A percentile compares a stretch with the other conserved stretches of the same genome.
These are phyloP conservation scores for Phytophthora sp. DNA, from an alignment of 352 stramenopile species.

Conservation along the genomic window DNA sequence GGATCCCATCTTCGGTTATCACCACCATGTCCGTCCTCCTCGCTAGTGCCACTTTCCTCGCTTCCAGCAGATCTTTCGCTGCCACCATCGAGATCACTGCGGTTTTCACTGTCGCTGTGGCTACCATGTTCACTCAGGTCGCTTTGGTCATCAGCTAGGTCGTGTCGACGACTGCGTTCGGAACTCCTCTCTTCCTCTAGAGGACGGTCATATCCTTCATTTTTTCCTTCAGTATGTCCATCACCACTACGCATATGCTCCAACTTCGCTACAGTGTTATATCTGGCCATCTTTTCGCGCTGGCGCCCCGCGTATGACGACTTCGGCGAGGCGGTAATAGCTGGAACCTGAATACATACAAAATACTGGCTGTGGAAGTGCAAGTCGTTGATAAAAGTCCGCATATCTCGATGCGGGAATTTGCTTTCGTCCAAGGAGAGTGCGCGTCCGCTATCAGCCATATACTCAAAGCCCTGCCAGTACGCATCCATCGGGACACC, in stretches of 20 bases:
- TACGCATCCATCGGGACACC: conserved; percentile 80
- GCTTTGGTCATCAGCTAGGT: too few relatives aligned
- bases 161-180: too few relatives aligned
- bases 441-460: conserved; percentile 31
- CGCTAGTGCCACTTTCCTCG: conserved; percentile 1
- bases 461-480: conserved; percentile 78
- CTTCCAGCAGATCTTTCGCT: too few relatives aligned
- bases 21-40: background rate
- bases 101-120: background rate
- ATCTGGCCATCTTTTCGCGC: conserved; percentile 2
- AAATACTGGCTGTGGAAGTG: conserved; percentile 86
- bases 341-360: conserved; percentile 71
- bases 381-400: conserved; percentile 74
- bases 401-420: conserved; percentile 50
- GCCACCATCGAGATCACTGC: background rate
- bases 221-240: background rate
- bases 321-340: conserved; percentile 44
- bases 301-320: conserved; percentile 3
- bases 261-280: background rate
- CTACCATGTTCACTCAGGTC: background rate
- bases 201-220: background rate
- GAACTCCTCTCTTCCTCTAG: background rate
- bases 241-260: background rate
- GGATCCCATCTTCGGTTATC: conserved; percentile 29
- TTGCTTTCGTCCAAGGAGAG: conserved; percentile 71